These are phyloP conservation scores for Cryoendolithus antarcticus DNA, from an alignment of 2,329 filamentous ascomycete species.

Conservation along the genomic window DNA sequence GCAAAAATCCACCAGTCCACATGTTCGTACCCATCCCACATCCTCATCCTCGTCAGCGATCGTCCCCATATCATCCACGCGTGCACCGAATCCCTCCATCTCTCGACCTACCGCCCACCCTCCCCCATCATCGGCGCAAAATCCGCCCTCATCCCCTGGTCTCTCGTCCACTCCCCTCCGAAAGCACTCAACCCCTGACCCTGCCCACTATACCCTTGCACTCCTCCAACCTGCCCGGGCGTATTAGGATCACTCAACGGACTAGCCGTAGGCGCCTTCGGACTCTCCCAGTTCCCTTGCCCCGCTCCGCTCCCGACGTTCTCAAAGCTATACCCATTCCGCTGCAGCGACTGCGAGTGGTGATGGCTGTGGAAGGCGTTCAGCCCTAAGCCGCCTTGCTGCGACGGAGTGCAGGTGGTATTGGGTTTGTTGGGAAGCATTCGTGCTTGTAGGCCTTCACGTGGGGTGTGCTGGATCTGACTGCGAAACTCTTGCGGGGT, in stretches of 20 bases:
- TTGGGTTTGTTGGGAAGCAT: conserved; percentile 10
- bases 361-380: conserved; percentile 1
- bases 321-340: not conserved
- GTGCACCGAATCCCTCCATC: too few species aligned
- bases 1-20: too few species aligned
- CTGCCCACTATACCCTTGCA: too few species aligned
- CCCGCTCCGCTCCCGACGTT: not conserved
- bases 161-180: too few species aligned
- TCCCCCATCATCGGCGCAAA: too few species aligned
- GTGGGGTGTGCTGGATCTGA: conserved; percentile 16
- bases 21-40: too few species aligned
- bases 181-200: too few species aligned
- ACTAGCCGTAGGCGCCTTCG: conserved; percentile 20
- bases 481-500: conserved; percentile 29
- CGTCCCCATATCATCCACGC: too few species aligned
- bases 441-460: conserved; percentile 22
- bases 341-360: conserved; percentile 9
- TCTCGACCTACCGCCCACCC: too few species aligned
- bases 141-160: too few species aligned
- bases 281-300: conserved; percentile 13
- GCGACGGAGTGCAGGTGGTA: conserved; percentile 3
- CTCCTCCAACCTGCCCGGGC: conserved; percentile 6
- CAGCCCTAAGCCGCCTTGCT: conserved; percentile 3
- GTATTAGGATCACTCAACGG: conserved; percentile 20
- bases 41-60: too few species aligned